phyloP scores from a whole-genome alignment of 139 green algal genomes.

The Chlamydomonas applanata region DNA sequence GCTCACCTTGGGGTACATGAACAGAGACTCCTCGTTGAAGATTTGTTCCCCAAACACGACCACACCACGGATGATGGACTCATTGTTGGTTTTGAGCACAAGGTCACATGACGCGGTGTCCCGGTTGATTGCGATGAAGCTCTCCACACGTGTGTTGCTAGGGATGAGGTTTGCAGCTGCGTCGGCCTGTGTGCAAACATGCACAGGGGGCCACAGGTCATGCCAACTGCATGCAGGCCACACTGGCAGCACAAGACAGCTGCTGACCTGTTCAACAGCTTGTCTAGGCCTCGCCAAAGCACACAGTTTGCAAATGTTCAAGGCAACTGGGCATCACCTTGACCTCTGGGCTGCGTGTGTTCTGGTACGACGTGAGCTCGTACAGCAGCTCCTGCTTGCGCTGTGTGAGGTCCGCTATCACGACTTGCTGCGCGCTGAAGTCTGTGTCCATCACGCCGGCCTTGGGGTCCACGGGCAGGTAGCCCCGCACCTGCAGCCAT shows the following conservation, averaged over 20 bases:
- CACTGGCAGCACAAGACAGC: no score
- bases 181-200: no score
- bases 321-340: no score
- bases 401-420: constrained; percentile 58
- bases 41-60: constrained; percentile 68
- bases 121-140: constrained; percentile 50
- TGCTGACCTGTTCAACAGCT: no score
- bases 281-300: no score
- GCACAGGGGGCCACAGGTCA: neutral
- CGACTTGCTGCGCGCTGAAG: constrained; percentile 39
- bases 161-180: constrained; percentile 39
- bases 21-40: constrained; percentile 36
- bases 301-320: no score
- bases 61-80: constrained; percentile 54
- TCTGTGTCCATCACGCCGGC: constrained; percentile 15
- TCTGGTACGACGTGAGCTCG: constrained; percentile 55
- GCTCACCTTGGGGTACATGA: constrained; percentile 31
- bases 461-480: constrained; percentile 33
- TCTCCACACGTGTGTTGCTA: constrained; percentile 46
- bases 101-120: constrained; percentile 35
- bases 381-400: constrained; percentile 62
- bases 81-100: constrained; percentile 53
- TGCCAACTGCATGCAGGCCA: no score
- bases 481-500: constrained; percentile 62
- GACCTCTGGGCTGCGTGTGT: no score